Base-by-base conservation (phyloP, 225 moss, liverwort and hornwort species). In the Climacium dendroides region DNA sequence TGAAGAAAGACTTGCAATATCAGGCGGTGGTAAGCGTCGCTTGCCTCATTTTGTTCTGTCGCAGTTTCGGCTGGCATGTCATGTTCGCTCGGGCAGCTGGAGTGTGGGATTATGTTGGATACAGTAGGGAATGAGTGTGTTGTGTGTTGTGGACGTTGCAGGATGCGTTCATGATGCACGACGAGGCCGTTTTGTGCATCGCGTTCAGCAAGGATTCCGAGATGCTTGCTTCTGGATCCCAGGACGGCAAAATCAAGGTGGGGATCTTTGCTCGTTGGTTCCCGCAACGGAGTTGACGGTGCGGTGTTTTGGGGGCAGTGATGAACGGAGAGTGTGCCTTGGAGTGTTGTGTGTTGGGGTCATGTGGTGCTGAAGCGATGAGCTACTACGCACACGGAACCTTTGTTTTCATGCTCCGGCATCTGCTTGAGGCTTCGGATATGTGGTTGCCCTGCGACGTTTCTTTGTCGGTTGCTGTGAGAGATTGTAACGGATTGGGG, bases 101-200 rank as follows among this genome's bases (percentile, higher is more conserved):
- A 48, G 43, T 73, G 73, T n/a, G 43, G 73, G 29, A 73, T 73
- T 7, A 74, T 18, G 29, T 74, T 47, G 73, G 73, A 74, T 29
- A 10, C 47, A 24, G 73, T 45, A 26, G 53, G 76, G 53, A 54
- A 19, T 76, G 76, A 76, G 13, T 54, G 76, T 19, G 30, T 9
- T 5, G 12, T 53, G 85, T 83, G 50, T 15, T 75, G 54, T 67
- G 84, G 60, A 74, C 78, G 89, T 50, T 92, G 73, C 95, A 98
- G 98, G 98, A 98, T 92, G 94, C 98, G 35, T 98, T 98, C 90
- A 98, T 98, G 98, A 98, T 98, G 98, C 98, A 98, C 85, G 98
- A 98, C 80, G 98, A 98, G 87, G 96, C 98, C 83, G 98, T 97
- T 47, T 91, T 98, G 84, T 96, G 93, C 88, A 94, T 98, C 71